Evolutionary conservation across 495 filamentous ascomycete species (phyloP).

Genomic region (Penicillium manginii): DNA sequence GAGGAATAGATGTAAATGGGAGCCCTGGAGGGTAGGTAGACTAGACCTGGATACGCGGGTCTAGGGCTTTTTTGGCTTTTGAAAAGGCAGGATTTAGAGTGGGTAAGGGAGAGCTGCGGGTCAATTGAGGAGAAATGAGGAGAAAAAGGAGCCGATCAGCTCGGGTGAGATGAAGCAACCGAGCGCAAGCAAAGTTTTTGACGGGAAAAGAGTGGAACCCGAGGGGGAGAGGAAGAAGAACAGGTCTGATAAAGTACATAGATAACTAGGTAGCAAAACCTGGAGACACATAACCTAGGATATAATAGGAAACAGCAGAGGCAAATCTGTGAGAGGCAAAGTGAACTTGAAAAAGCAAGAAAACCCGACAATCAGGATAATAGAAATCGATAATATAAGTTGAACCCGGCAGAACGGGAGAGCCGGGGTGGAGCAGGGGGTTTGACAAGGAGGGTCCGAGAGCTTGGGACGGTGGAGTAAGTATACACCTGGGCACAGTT

Average conservation of each 20-base stretch:
- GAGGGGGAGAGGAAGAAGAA: not conserved
- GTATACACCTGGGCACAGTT: not conserved
- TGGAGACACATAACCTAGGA: too few species aligned
- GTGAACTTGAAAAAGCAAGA: slow-evolving; percentile 7
- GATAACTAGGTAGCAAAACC: too few species aligned
- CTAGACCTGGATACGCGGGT: not conserved
- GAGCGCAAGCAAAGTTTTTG: slow-evolving; percentile 8
- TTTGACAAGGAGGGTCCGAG: slow-evolving; percentile 2
- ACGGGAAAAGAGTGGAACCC: slow-evolving; percentile 1
- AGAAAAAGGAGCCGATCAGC: slow-evolving; percentile 4
- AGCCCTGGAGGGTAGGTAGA: too few species aligned
- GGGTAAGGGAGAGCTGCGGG: not conserved
- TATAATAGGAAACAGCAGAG: too few species aligned
- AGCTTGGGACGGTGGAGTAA: not conserved
- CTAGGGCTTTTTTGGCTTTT: not conserved
- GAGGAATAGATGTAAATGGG: too few species aligned
- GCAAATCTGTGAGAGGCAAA: not conserved
- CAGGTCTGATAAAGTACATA: not conserved
- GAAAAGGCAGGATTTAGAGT: not conserved
- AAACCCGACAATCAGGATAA: not conserved
- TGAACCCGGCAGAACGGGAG: slow-evolving; percentile 2
- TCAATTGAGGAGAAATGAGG: slow-evolving; percentile 6
- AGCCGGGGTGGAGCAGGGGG: slow-evolving; percentile 3
- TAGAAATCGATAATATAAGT: not conserved
- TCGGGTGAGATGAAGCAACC: slow-evolving; percentile 5